These are phyloP conservation scores for Lichtheimia corymbifera DNA, from an alignment of 371 early-diverging fungal species.

Conservation along the genomic window DNA sequence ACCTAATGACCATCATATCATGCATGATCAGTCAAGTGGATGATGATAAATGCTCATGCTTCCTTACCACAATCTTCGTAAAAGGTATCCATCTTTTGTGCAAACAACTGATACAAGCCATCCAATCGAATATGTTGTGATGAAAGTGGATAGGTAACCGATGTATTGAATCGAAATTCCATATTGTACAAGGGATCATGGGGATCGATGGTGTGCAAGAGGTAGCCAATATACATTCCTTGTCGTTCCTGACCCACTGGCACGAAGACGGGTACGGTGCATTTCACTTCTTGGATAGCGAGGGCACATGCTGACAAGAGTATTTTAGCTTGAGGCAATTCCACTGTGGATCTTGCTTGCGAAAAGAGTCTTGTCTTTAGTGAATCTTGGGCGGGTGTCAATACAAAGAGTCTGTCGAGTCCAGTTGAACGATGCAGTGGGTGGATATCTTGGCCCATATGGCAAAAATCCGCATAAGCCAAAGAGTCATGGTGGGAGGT, in stretches of 20 bases:
- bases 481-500: constrained; percentile 20
- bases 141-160: constrained; percentile 59
- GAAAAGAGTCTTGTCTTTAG: constrained; percentile 35
- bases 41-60: not conserved
- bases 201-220: constrained; percentile 26
- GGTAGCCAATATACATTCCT: constrained; percentile 63
- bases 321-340: constrained; percentile 64
- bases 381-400: constrained; percentile 38
- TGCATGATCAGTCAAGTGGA: not conserved
- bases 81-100: constrained; percentile 42
- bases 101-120: constrained; percentile 59
- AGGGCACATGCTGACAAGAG: constrained; percentile 73
- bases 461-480: constrained; percentile 25
- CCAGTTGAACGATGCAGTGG: constrained; percentile 71
- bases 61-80: constrained; percentile 42
- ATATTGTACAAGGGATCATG: constrained; percentile 28
- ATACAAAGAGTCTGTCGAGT: constrained; percentile 42
- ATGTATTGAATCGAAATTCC: constrained; percentile 62
- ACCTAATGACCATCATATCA: not conserved
- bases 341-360: constrained; percentile 39
- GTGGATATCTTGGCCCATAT: constrained; percentile 36
- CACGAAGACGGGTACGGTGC: constrained; percentile 76
- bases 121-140: constrained; percentile 57
- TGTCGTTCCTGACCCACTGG: constrained; percentile 70
- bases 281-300: constrained; percentile 72